Conservation (phyloP, 2,329 filamentous ascomycete species). For the Bisporella sp. region DNA sequence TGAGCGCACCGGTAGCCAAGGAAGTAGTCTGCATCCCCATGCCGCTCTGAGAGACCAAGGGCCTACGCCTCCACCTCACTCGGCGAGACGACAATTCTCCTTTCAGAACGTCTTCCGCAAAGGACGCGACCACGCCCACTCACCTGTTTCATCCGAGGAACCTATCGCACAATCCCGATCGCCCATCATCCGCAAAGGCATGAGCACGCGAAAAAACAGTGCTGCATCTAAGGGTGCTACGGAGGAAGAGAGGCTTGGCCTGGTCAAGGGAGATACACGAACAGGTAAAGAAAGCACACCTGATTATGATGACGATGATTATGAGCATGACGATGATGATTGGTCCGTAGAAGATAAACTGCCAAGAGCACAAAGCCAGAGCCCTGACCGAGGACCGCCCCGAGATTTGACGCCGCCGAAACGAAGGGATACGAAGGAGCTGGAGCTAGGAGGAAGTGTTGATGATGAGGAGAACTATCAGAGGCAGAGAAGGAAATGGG, state of each 20-base stretch:
- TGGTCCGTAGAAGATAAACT: slow-evolving; percentile 6
- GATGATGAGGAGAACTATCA: slow-evolving; percentile 12
- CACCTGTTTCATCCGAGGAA: slow-evolving; percentile 10
- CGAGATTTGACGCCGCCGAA: slow-evolving; percentile 16
- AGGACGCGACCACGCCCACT: neutral
- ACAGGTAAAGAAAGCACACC: slow-evolving; percentile 10
- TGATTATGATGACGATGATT: slow-evolving; percentile 15
- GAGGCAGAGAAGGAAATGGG: slow-evolving; percentile 12
- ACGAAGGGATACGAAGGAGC: slow-evolving; percentile 3
- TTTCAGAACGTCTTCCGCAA: slow-evolving; percentile 74
- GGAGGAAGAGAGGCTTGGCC: slow-evolving; percentile 75
- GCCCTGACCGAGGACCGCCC: slow-evolving; percentile 1
- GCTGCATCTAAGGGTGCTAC: slow-evolving; percentile 47
- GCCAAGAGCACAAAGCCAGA: slow-evolving; percentile 1
- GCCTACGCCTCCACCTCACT: slow-evolving; percentile 53
- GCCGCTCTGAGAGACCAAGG: slow-evolving; percentile 22
- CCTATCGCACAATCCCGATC: slow-evolving; percentile 21
- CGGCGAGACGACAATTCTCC: slow-evolving; percentile 74
- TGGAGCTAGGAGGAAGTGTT: slow-evolving; percentile 5
- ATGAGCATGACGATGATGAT: slow-evolving; percentile 13
- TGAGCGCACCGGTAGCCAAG: slow-evolving; percentile 13
- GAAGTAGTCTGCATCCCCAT: slow-evolving; percentile 15
- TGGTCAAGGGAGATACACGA: slow-evolving; percentile 67
- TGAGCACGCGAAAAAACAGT: slow-evolving; percentile 35
- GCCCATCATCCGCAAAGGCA: slow-evolving; percentile 29